A percentile compares a stretch with the other conserved stretches of the same genome.
Conservation (phyloP, 805 yeast genomes). For the Ogataea corticis region DNA sequence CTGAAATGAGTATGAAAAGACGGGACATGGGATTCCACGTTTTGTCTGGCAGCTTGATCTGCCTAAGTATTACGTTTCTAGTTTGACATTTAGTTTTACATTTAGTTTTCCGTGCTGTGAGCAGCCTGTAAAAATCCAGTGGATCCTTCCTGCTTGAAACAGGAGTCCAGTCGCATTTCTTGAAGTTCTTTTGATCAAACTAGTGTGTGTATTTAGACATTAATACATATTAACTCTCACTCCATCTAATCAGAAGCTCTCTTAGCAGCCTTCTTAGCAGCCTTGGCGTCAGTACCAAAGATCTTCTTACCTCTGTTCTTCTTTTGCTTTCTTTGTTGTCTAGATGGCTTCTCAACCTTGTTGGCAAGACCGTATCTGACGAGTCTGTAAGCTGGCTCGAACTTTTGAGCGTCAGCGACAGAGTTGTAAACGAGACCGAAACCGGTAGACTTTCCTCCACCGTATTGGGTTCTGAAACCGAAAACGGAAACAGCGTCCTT, state of each 20-base stretch:
- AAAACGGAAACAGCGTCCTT: constrained; percentile 84
- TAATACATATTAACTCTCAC: constrained; percentile 10
- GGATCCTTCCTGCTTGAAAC: too few relatives aligned
- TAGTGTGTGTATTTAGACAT: constrained; percentile 9
- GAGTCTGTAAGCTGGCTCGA: constrained; percentile 99
- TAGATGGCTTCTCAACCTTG: constrained; percentile 95
- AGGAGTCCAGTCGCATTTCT: too few relatives aligned
- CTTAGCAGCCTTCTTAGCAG: constrained; percentile 89
- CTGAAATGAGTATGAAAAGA: constrained; percentile 24
- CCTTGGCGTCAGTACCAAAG: constrained; percentile 97
- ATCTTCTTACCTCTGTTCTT: constrained; percentile 99
- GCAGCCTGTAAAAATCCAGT: too few relatives aligned
- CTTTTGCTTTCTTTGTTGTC: constrained; percentile 99
- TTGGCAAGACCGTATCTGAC: constrained; percentile 98
- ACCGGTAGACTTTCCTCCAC: constrained; percentile 99
- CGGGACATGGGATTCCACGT: background rate
- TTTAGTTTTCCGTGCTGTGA: too few relatives aligned
- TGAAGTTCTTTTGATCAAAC: constrained; percentile 7
- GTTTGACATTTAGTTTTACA: background rate
- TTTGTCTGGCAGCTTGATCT: background rate
- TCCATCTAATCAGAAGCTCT: constrained; percentile 76
- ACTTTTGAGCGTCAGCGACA: constrained; percentile 95
- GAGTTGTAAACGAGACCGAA: constrained; percentile 99
- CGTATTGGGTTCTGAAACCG: constrained; percentile 99
- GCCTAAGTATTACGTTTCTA: background rate